Base-by-base conservation (phyloP, 129 eudicot genomes). In the Artemisia argyi region DNA sequence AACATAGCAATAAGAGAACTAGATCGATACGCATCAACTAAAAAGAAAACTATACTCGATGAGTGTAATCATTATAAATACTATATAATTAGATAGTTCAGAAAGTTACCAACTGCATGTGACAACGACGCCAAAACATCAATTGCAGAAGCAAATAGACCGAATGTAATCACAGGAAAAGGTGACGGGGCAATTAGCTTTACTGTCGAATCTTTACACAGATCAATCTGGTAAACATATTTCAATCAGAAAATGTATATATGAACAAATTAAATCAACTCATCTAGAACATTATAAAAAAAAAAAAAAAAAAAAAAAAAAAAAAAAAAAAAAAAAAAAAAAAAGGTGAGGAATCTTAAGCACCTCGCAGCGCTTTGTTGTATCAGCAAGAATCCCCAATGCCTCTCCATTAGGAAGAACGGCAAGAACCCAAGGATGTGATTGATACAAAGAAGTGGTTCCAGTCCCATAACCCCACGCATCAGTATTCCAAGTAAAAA, bases 341-440 rank as follows among this genome's bases (percentile, higher is more conserved):
- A 8, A 20, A 19, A 61, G 78, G 49, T 24, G 61, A 69, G 47
- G 49, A 18, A 61, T 66, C 20, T 73, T 14, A 69, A 76, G 61
- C 71, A 94, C 98, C 98, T 87, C 98, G 28, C 99, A 90, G 30
- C 97, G 99, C 44, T 79, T 80, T 30, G 99, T 90, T 54, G 99
- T 90, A 81, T 94, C 99, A 14, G 97, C 99, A 56, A 94, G 99
- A 77, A 94, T 78, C 66, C 97, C 99, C 2, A 94, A 63, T 74
- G 99, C 83, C 47, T 90, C 87, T 73, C 99, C 99, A 73, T 75
- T 60, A 9, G 97, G 93, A 74, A 94, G 86, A 79, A 94, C 84
- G 39, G 88, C 97, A 0, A 94, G 82, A 57, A 94, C 83, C 99
- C 99, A 94, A 14, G 99, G 99, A 80, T 94, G 99, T 53, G 99